Conservation (phyloP, 2,329 filamentous ascomycete species). For the Verticillium nubilum region DNA sequence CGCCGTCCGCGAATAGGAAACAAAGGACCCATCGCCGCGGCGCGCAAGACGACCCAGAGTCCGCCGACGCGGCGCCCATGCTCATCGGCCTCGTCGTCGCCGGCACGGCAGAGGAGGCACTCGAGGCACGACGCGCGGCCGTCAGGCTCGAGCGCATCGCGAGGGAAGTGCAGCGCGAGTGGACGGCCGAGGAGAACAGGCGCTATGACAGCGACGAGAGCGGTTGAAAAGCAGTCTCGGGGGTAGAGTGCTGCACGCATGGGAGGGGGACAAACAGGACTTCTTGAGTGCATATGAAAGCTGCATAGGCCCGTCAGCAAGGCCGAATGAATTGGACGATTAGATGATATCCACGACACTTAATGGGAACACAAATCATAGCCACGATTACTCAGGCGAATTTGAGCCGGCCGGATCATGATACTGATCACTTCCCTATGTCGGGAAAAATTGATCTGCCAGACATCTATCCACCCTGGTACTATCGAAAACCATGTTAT, state of each 20-base stretch:
- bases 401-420: too few species aligned
- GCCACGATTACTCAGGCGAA: too few species aligned
- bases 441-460: too few species aligned
- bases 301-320: not conserved
- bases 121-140: constrained; percentile 47
- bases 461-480: too few species aligned
- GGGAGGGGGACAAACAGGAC: not conserved
- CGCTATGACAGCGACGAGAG: constrained; percentile 4
- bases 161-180: constrained; percentile 48
- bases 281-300: not conserved
- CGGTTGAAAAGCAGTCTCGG: not conserved
- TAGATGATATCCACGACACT: not conserved
- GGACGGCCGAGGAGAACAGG: constrained; percentile 29
- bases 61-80: constrained; percentile 34
- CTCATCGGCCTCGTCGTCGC: constrained; percentile 52
- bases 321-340: not conserved
- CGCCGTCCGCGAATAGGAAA: constrained; percentile 2
- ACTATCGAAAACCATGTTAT: too few species aligned
- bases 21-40: not conserved
- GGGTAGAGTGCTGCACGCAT: not conserved
- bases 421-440: too few species aligned
- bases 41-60: constrained; percentile 5
- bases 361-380: not conserved
- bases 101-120: constrained; percentile 36
- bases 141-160: constrained; percentile 49